A percentile compares a stretch with the other conserved stretches of the same genome.
Conservation (phyloP, 2,329 filamentous ascomycete species). For the Cladosporium halotolerans region DNA sequence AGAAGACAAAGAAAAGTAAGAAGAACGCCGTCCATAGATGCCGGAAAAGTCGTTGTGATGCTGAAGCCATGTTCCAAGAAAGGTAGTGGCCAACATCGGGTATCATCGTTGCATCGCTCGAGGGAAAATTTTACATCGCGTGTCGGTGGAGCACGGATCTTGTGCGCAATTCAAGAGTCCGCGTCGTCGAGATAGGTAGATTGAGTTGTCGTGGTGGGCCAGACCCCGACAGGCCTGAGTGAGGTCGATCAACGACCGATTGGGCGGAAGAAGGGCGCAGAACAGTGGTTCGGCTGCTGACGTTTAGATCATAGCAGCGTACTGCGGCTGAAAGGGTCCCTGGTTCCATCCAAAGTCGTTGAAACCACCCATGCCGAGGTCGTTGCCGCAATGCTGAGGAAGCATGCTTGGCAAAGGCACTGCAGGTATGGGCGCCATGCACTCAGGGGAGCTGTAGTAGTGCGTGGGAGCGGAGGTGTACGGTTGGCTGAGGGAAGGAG, state of each 20-base stretch:
- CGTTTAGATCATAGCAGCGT: slow-evolving; percentile 66
- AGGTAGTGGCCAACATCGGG: slow-evolving; percentile 34
- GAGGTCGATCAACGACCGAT: slow-evolving; percentile 25
- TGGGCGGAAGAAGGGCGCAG: slow-evolving; percentile 1
- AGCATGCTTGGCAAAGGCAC: slow-evolving; percentile 84
- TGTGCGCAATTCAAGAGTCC: slow-evolving; percentile 34
- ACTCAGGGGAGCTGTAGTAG: slow-evolving; percentile 75
- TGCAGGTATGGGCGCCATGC: slow-evolving; percentile 65
- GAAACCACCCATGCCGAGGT: slow-evolving; percentile 55
- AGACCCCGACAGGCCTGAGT: slow-evolving; percentile 32
- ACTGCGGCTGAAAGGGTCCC: slow-evolving; percentile 69
- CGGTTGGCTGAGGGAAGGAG: slow-evolving; percentile 71
- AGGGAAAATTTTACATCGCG: slow-evolving; percentile 30
- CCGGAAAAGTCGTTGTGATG: slow-evolving; percentile 24
- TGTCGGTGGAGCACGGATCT: slow-evolving; percentile 37
- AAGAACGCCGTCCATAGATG: slow-evolving; percentile 50
- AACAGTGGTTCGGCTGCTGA: slow-evolving; percentile 10
- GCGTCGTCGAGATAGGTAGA: slow-evolving; percentile 17
- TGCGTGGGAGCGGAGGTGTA: slow-evolving; percentile 51
- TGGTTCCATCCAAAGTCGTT: slow-evolving; percentile 81
- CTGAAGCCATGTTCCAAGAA: slow-evolving; percentile 16
- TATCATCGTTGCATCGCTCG: slow-evolving; percentile 36
- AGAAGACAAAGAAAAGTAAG: slow-evolving; percentile 29
- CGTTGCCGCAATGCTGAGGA: slow-evolving; percentile 74
- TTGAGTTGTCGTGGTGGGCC: slow-evolving; percentile 33